Conservation (phyloP, 371 early-diverging fungal species). For the Actinomortierella wolfii region DNA sequence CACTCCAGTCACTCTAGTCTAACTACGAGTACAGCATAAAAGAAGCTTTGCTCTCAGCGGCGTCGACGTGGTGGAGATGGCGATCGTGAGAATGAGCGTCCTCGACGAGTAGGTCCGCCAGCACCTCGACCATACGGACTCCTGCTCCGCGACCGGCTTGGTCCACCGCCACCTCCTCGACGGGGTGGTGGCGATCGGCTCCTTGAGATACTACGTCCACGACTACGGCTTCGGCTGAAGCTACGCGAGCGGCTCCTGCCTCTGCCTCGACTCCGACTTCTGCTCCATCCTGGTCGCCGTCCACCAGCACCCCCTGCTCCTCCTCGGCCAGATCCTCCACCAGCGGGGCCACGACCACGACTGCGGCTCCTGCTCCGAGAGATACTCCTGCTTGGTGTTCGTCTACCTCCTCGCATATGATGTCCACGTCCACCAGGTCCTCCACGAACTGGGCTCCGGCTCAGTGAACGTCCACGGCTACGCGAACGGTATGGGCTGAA, state of each 20-base stretch:
- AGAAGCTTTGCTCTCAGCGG: too few relatives aligned
- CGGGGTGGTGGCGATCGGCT: constrained; percentile 12
- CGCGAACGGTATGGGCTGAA: too few relatives aligned
- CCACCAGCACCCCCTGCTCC: constrained; percentile 7
- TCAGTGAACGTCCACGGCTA: constrained; percentile 17
- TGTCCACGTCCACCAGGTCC: constrained; percentile 6
- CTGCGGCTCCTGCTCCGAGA: constrained; percentile 31
- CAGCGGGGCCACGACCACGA: background rate
- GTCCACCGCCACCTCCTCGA: constrained; percentile 2
- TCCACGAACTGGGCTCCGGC: constrained; percentile 9
- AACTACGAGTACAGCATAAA: too few relatives aligned
- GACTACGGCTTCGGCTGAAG: constrained; percentile 24
- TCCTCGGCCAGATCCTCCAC: background rate
- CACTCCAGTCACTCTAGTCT: too few relatives aligned
- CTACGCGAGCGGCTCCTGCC: constrained; percentile 32
- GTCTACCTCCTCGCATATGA: constrained; percentile 7
- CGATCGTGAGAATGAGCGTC: constrained; percentile 6
- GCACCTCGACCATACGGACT: constrained; percentile 30
- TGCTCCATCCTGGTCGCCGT: constrained; percentile 8
- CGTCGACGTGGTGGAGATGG: too few relatives aligned
- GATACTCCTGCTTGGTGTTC: too few relatives aligned
- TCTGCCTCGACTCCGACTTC: too few relatives aligned
- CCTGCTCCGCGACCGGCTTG: constrained; percentile 19
- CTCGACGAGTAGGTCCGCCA: constrained; percentile 1
- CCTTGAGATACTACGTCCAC: constrained; percentile 13